Percentiles rank a stretch among this genome's conserved stretches.
phyloP scores from a whole-genome alignment of 257 asterid species.

The Scutellaria minor region DNA sequence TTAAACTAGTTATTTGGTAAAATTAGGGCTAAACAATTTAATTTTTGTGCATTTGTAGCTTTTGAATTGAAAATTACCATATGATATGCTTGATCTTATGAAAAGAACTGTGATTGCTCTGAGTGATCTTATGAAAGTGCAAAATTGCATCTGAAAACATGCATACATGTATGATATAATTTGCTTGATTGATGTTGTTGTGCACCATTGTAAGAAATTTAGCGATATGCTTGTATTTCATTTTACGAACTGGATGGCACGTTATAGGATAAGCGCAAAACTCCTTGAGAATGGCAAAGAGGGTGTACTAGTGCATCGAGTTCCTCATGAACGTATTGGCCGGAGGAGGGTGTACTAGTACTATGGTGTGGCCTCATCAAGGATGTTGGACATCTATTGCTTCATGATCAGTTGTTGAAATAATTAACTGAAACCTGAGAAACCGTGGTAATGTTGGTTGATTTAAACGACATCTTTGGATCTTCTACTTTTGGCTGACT shows the following conservation, averaged over 20 bases:
- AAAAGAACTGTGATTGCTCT: background rate
- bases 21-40: too few relatives aligned
- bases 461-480: background rate
- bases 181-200: slow-evolving; percentile 17
- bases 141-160: background rate
- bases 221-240: slow-evolving; percentile 37
- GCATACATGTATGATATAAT: background rate
- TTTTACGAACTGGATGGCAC: slow-evolving; percentile 50
- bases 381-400: slow-evolving; percentile 28
- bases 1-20: too few relatives aligned
- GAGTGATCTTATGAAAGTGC: background rate
- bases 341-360: slow-evolving; percentile 54
- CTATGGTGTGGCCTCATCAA: slow-evolving; percentile 44
- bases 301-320: slow-evolving; percentile 56
- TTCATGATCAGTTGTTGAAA: slow-evolving; percentile 37
- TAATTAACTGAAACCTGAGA: slow-evolving; percentile 43
- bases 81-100: slow-evolving; percentile 8
- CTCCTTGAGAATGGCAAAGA: slow-evolving; percentile 45
- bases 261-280: slow-evolving; percentile 50
- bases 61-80: background rate
- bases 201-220: slow-evolving; percentile 7
- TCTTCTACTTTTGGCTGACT: slow-evolving; percentile 37
- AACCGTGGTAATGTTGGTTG: slow-evolving; percentile 46
- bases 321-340: slow-evolving; percentile 44
- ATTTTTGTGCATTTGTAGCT: background rate